Evolutionary conservation across 2,329 filamentous ascomycete genomes (phyloP).

Genomic region (Apiospora hydei): DNA sequence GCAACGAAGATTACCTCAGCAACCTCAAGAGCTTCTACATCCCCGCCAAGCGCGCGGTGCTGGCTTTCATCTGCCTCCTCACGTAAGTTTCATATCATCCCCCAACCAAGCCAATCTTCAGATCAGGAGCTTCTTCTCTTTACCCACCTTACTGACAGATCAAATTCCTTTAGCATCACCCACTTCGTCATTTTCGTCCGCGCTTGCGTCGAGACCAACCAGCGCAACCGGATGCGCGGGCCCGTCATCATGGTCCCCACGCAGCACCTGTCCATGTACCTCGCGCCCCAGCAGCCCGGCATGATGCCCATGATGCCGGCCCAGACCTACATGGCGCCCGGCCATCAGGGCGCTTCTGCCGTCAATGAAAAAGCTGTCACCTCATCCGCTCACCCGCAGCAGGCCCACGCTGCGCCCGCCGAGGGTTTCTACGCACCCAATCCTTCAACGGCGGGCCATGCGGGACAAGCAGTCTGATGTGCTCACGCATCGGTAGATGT

Average conservation of each 20-base stretch:
- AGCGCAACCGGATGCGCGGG: constrained; percentile 22
- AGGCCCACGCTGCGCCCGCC: background rate
- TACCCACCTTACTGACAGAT: background rate
- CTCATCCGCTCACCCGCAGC: too few species aligned
- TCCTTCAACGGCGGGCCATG: background rate
- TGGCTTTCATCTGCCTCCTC: constrained; percentile 26
- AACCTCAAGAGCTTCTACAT: background rate
- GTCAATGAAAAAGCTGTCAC: too few species aligned
- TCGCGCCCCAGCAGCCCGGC: constrained; percentile 1
- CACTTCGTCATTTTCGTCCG: constrained; percentile 30
- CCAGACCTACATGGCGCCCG: background rate
- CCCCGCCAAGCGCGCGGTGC: background rate
- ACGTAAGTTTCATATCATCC: constrained; percentile 20
- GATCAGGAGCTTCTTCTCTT: too few species aligned
- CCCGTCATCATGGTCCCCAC: constrained; percentile 22
- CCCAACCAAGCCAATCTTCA: too few species aligned
- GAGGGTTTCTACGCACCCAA: background rate
- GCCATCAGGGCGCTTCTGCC: background rate
- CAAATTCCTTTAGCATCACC: constrained; percentile 7
- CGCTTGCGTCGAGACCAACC: constrained; percentile 28
- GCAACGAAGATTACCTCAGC: background rate
- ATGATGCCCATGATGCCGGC: constrained; percentile 26
- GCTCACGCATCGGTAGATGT: too few species aligned
- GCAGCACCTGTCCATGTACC: constrained; percentile 19
- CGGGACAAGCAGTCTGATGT: background rate